phyloP scores from a whole-genome alignment of 169 alveolate genomes.

The Eimeria mitis region DNA sequence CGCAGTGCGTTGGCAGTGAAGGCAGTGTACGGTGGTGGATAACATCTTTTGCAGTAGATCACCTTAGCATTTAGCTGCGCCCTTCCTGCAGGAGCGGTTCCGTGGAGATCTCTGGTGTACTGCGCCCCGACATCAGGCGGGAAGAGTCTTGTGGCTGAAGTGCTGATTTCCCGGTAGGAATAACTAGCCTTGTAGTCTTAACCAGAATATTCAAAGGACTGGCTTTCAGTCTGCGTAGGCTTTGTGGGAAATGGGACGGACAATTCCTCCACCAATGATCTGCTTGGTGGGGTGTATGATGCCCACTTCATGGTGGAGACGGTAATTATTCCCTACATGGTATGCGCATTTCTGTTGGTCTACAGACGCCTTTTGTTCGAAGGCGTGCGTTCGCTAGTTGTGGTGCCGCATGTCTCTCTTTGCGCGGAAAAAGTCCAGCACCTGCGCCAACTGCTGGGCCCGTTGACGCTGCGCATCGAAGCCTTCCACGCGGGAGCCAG shows the following conservation, averaged over 20 bases:
- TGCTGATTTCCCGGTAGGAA: slow-evolving; percentile 85
- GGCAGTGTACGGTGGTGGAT: not conserved
- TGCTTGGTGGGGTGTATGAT: too few relatives aligned
- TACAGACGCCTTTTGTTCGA: slow-evolving; percentile 76
- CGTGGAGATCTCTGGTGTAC: slow-evolving; percentile 86
- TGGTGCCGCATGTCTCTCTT: slow-evolving; percentile 90
- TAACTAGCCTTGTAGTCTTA: not conserved
- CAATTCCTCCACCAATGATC: too few relatives aligned
- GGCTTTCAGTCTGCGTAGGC: not conserved
- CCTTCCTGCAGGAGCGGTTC: not conserved
- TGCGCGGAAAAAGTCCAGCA: slow-evolving; percentile 87
- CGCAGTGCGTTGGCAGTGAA: not conserved
- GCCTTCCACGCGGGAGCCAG: slow-evolving; percentile 83
- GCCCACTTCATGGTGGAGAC: too few relatives aligned
- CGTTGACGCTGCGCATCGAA: slow-evolving; percentile 78
- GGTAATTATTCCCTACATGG: too few relatives aligned
- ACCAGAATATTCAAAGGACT: too few relatives aligned
- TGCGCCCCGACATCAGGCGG: slow-evolving; percentile 94
- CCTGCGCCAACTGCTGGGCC: slow-evolving; percentile 77
- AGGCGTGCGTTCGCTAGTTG: slow-evolving; percentile 86
- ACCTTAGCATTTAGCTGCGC: not conserved
- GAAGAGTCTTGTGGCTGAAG: slow-evolving; percentile 90
- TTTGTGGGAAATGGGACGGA: not conserved
- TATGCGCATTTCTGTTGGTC: not conserved
- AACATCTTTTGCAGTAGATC: not conserved